Evolutionary conservation across 2,329 filamentous ascomycete genomes (phyloP).

Genomic region (Dactylellina cionopaga): DNA sequence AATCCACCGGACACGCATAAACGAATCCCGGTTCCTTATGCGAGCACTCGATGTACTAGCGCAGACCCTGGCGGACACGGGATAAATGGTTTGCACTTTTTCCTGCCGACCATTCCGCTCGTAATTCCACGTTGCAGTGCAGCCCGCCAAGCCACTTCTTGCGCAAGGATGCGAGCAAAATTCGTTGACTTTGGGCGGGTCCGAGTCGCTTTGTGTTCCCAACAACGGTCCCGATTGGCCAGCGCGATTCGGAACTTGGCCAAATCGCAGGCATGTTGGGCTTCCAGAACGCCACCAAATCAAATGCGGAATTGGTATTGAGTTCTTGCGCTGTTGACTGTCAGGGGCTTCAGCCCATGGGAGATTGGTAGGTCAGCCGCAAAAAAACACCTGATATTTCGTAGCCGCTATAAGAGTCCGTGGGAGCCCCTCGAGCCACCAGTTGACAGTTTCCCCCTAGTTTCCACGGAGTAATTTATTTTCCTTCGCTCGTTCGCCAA

Average conservation of each 20-base stretch:
- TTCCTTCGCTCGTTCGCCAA: neutral
- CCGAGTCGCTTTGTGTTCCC: conserved; percentile 4
- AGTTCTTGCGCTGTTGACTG: conserved; percentile 17
- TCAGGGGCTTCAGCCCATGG: conserved; percentile 33
- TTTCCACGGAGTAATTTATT: neutral
- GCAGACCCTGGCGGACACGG: too few species aligned
- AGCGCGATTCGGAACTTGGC: conserved; percentile 36
- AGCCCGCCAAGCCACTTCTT: neutral
- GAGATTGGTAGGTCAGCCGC: conserved; percentile 31
- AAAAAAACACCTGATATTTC: conserved; percentile 7
- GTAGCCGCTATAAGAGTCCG: conserved; percentile 17
- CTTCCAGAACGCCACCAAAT: conserved; percentile 20
- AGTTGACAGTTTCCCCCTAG: neutral
- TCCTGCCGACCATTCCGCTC: too few species aligned
- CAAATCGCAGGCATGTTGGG: conserved; percentile 1
- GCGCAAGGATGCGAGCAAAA: too few species aligned
- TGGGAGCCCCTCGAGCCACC: neutral
- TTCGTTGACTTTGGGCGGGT: too few species aligned
- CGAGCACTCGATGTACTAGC: too few species aligned
- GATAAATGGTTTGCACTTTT: too few species aligned
- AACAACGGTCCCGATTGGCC: conserved; percentile 13
- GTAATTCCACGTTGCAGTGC: conserved; percentile 9
- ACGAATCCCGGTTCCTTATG: too few species aligned
- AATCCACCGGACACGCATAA: too few species aligned
- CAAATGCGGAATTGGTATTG: neutral